Evolutionary conservation across 129 eudicot species (phyloP).

Genomic region (Escallonia herrerae): DNA sequence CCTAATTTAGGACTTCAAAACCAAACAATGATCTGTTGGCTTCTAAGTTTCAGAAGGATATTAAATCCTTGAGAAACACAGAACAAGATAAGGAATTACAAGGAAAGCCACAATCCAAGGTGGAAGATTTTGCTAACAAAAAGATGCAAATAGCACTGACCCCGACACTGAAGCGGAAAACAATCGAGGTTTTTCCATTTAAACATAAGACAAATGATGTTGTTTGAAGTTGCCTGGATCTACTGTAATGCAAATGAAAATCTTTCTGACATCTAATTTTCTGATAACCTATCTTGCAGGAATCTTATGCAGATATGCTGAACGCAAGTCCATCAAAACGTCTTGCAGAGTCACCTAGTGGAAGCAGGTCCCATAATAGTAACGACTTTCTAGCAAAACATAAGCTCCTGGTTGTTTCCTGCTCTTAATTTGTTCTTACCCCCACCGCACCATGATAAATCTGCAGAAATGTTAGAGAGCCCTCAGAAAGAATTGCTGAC

Average conservation of each 20-base stretch:
- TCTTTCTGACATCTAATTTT: neutral
- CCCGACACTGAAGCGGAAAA: slow-evolving; percentile 56
- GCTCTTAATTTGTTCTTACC: slow-evolving; percentile 5
- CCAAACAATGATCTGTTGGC: slow-evolving; percentile 23
- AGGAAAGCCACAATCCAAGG: slow-evolving; percentile 19
- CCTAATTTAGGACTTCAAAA: slow-evolving; percentile 24
- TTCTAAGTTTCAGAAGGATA: slow-evolving; percentile 22
- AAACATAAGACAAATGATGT: neutral
- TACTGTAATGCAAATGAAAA: neutral
- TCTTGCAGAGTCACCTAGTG: slow-evolving; percentile 35
- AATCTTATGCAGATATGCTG: slow-evolving; percentile 23
- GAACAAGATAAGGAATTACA: slow-evolving; percentile 22
- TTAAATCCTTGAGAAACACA: slow-evolving; percentile 23
- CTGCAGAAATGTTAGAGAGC: slow-evolving; percentile 39
- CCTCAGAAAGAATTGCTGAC: slow-evolving; percentile 23
- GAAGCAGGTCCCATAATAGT: slow-evolving; percentile 45
- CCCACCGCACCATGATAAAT: neutral
- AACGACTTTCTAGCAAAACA: neutral
- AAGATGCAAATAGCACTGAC: slow-evolving; percentile 36
- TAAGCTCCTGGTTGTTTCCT: neutral
- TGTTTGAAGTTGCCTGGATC: neutral
- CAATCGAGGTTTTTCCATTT: slow-evolving; percentile 42
- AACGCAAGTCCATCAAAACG: slow-evolving; percentile 49
- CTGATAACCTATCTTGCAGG: slow-evolving; percentile 32
- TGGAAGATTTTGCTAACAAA: slow-evolving; percentile 18